These are phyloP conservation scores for Naganishia kalamii DNA, from an alignment of 768 basidiomycete genomes.

Conservation along the genomic window DNA sequence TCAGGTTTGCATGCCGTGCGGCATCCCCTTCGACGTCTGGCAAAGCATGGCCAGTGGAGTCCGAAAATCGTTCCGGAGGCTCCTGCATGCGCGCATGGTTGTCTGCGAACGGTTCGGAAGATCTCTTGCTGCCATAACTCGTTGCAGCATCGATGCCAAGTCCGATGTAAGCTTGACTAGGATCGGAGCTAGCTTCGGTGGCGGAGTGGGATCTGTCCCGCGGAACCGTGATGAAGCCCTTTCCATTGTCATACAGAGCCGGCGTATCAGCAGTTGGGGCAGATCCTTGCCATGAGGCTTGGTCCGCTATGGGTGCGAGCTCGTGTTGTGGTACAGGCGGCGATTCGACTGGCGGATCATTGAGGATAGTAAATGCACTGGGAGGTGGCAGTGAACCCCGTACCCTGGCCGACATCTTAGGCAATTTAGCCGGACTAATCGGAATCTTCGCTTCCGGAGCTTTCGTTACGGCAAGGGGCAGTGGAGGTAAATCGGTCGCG, in stretches of 20 bases:
- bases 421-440: background rate
- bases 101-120: background rate
- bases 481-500: background rate
- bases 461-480: background rate
- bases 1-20: conserved; percentile 46
- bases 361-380: conserved; percentile 16
- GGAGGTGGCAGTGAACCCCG: conserved; percentile 35
- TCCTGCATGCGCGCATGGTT: background rate
- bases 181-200: background rate
- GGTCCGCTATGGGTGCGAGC: background rate
- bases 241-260: background rate
- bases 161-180: background rate
- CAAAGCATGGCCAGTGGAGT: background rate
- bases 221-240: background rate
- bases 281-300: conserved; percentile 2
- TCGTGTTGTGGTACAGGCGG: background rate
- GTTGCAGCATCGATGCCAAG: background rate
- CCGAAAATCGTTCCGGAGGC: background rate
- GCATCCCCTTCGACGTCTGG: conserved; percentile 33
- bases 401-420: conserved; percentile 15
- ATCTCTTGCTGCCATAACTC: background rate
- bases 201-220: conserved; percentile 1
- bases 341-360: background rate
- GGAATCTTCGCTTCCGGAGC: background rate
- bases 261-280: background rate